These are phyloP conservation scores for Aspergillus hortae DNA, from an alignment of 2,329 filamentous ascomycete genomes.

Conservation along the genomic window DNA sequence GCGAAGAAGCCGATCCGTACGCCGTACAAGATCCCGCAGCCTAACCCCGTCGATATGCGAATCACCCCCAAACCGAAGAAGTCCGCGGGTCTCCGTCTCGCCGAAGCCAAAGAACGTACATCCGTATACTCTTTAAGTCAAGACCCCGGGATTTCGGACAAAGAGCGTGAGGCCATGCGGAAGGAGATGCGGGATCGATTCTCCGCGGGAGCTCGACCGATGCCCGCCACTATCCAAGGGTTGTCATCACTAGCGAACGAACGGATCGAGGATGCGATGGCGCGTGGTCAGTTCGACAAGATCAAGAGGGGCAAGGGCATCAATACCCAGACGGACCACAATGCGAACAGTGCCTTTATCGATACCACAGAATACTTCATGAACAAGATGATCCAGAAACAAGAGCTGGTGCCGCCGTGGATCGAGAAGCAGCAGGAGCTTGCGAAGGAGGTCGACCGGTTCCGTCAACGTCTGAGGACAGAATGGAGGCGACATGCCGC, in stretches of 20 bases:
- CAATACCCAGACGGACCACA: constrained; percentile 67
- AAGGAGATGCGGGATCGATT: constrained; percentile 80
- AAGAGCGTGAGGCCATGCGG: constrained; percentile 69
- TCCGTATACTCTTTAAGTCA: constrained; percentile 54
- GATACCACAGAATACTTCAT: constrained; percentile 97
- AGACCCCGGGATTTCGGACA: constrained; percentile 58
- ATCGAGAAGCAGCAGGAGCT: constrained; percentile 98
- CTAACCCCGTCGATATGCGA: constrained; percentile 43
- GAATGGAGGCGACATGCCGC: constrained; percentile 86
- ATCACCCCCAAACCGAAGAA: constrained; percentile 42
- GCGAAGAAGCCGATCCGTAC: constrained; percentile 52
- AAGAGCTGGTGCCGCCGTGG: constrained; percentile 95
- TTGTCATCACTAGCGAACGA: constrained; percentile 83
- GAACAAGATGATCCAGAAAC: constrained; percentile 97
- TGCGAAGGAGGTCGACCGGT: constrained; percentile 62
- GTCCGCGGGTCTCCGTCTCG: constrained; percentile 50
- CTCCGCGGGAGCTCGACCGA: constrained; percentile 63
- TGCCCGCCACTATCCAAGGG: constrained; percentile 75
- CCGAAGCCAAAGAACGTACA: constrained; percentile 57
- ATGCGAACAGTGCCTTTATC: constrained; percentile 82
- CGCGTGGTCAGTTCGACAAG: constrained; percentile 82
- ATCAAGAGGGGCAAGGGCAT: constrained; percentile 75
- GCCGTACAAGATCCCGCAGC: constrained; percentile 39
- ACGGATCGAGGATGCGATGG: constrained; percentile 89
- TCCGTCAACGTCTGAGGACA: constrained; percentile 68